phyloP scores from a whole-genome alignment of 805 yeast genomes.

The Monosporozyma yasuniensis region DNA sequence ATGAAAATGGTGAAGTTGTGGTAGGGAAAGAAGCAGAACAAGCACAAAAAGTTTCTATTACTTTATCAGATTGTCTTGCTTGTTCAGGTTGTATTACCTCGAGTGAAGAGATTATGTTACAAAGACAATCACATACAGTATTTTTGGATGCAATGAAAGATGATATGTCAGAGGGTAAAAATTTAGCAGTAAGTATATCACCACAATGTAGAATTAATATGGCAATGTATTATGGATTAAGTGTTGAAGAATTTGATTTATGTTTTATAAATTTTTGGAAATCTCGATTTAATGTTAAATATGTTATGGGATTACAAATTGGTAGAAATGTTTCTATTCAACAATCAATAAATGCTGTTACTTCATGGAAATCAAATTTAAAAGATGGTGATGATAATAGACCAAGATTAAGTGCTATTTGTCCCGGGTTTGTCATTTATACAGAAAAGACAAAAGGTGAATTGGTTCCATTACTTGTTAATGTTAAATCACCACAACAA shows the following conservation, averaged over 20 bases:
- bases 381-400: slow-evolving; percentile 4
- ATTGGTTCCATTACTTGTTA: slow-evolving; percentile 58
- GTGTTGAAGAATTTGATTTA: slow-evolving; percentile 53
- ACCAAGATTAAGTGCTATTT: slow-evolving; percentile 63
- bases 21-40: slow-evolving; percentile 52
- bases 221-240: slow-evolving; percentile 51
- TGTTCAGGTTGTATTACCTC: slow-evolving; percentile 96
- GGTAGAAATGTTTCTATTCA: slow-evolving; percentile 63
- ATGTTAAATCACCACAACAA: slow-evolving; percentile 85
- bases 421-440: slow-evolving; percentile 96
- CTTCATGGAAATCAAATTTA: slow-evolving; percentile 8
- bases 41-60: slow-evolving; percentile 75
- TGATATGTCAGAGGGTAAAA: slow-evolving; percentile 21
- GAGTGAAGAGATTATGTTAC: slow-evolving; percentile 89
- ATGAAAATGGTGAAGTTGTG: slow-evolving; percentile 43
- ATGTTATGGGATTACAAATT: slow-evolving; percentile 75
- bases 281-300: slow-evolving; percentile 49
- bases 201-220: slow-evolving; percentile 83
- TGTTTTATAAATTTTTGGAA: slow-evolving; percentile 50
- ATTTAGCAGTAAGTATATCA: slow-evolving; percentile 67
- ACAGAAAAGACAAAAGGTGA: slow-evolving; percentile 94
- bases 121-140: slow-evolving; percentile 82
- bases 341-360: slow-evolving; percentile 37
- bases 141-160: slow-evolving; percentile 42
- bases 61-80: slow-evolving; percentile 87